Conservation (phyloP, 2,329 filamentous ascomycete genomes). For the Cladosporium sphaerospermum region DNA sequence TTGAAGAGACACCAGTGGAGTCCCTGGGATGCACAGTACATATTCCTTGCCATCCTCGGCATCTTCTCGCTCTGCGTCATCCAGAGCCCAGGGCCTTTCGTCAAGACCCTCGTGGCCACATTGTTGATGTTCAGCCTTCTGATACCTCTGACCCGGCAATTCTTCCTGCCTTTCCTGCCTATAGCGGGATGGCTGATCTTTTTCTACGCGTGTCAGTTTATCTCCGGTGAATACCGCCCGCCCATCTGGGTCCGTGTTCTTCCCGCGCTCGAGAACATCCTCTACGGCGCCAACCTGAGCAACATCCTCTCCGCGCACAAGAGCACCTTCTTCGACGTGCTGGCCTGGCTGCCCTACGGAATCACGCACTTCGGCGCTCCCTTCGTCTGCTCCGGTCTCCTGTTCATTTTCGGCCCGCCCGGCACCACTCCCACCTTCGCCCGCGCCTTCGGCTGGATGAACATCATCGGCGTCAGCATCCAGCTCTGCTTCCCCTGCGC, state of each 20-base stretch:
- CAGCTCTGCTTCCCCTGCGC: constrained; percentile 90
- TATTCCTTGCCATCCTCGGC: constrained; percentile 64
- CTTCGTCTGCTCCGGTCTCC: constrained; percentile 66
- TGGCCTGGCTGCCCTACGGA: constrained; percentile 92
- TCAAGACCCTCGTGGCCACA: constrained; percentile 68
- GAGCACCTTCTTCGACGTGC: constrained; percentile 71
- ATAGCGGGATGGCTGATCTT: constrained; percentile 83
- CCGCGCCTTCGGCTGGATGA: constrained; percentile 86
- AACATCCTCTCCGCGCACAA: constrained; percentile 92
- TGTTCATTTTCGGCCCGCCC: constrained; percentile 86
- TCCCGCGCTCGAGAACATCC: constrained; percentile 88
- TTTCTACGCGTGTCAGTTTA: constrained; percentile 90
- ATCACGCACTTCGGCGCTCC: constrained; percentile 85
- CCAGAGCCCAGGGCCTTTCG: constrained; percentile 66
- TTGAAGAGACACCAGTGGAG: constrained; percentile 75
- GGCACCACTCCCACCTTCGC: constrained; percentile 80
- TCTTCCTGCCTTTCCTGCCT: constrained; percentile 80
- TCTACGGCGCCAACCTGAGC: constrained; percentile 92
- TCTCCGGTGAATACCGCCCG: constrained; percentile 79
- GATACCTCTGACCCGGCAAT: constrained; percentile 80
- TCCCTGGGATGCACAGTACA: constrained; percentile 77
- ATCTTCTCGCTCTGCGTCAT: constrained; percentile 82
- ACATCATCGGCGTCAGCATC: constrained; percentile 77
- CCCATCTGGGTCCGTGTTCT: constrained; percentile 94
- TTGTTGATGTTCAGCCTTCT: constrained; percentile 64